Base-by-base conservation (phyloP, 2,329 filamentous ascomycete species). In the Lachnellula occidentalis region DNA sequence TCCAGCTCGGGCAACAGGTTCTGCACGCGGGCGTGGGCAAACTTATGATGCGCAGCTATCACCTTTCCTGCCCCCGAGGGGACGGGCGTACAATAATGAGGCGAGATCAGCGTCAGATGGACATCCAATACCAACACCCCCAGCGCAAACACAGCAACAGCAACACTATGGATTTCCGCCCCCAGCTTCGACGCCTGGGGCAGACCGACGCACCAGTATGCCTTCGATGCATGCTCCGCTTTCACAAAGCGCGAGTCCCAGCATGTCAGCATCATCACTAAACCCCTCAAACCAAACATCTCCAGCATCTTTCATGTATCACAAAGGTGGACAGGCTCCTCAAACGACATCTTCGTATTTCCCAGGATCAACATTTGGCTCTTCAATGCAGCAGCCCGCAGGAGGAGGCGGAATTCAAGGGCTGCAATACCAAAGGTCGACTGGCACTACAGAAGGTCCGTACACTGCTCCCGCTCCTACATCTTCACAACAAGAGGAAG, bases 1-100 rank as follows among this genome's bases (percentile, higher is more conserved):
- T 52, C 73, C 83, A 9, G 81, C 82, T 41, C 77, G 81, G 57
- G 73, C 78, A 24, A 72, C 76, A 17, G 82, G 78, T 61, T 64
- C 79, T 12, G 74, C 74, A 34, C 60, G 77, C 36, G 72, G 72
- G 46, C 69, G 70, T 34, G 68, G 71, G 0, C 74, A 73, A 22
- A 76, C 74, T 1, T 75, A 77, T 45, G 74, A 76, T 65, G 75
- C 76, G 7, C 73, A 77, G 46, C 71, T 74, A 55, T 73, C 74
- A 4, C 77, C 78, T 1, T 79, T 78, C 53, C 64, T 76, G 12
- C 69, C 71, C 8, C 70, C 72, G 7, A 69, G 70, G 53, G 70
- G 70, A 9, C 69, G 75, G 41, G 65, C 70, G 6, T 75, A 75
- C 58, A 69, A 68, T 17, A 68, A 70, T 9, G 77, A 79, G 36